These are phyloP conservation scores for Euclidium syriacum DNA, from an alignment of 345 rosid genomes.

Conservation along the genomic window DNA sequence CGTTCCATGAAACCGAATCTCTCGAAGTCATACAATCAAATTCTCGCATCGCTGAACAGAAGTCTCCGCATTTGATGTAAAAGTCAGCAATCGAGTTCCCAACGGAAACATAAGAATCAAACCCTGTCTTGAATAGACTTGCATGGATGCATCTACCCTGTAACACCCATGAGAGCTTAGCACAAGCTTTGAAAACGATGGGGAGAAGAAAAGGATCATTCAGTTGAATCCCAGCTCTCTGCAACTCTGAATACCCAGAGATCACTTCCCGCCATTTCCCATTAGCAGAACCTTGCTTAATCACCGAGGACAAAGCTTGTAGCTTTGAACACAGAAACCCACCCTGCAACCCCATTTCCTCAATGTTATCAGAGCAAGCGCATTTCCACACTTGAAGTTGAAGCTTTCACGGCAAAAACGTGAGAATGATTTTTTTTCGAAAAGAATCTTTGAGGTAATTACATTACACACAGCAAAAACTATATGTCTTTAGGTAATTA, in stretches of 20 bases:
- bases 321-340: constrained; percentile 34
- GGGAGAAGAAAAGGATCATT: constrained; percentile 45
- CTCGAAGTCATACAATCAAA: constrained; percentile 36
- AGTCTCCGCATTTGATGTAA: constrained; percentile 49
- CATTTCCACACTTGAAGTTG: constrained; percentile 19
- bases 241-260: constrained; percentile 37
- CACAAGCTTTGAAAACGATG: constrained; percentile 50
- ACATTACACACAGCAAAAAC: constrained; percentile 3
- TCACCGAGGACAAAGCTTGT: constrained; percentile 28
- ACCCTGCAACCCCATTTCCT: constrained; percentile 11
- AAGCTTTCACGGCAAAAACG: constrained; percentile 9
- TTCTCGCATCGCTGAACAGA: constrained; percentile 34
- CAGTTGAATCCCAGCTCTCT: constrained; percentile 31
- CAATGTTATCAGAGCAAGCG: not conserved
- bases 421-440: no score
- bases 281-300: constrained; percentile 38
- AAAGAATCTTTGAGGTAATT: no score
- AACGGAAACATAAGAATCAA: constrained; percentile 40
- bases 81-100: constrained; percentile 61
- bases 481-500: no score
- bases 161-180: constrained; percentile 32
- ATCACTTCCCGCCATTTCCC: constrained; percentile 57
- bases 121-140: constrained; percentile 49
- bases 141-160: constrained; percentile 48
- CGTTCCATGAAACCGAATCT: constrained; percentile 77